These are phyloP conservation scores for Elaeagnus macrophylla DNA, from an alignment of 306 rosid genomes.

Conservation along the genomic window DNA sequence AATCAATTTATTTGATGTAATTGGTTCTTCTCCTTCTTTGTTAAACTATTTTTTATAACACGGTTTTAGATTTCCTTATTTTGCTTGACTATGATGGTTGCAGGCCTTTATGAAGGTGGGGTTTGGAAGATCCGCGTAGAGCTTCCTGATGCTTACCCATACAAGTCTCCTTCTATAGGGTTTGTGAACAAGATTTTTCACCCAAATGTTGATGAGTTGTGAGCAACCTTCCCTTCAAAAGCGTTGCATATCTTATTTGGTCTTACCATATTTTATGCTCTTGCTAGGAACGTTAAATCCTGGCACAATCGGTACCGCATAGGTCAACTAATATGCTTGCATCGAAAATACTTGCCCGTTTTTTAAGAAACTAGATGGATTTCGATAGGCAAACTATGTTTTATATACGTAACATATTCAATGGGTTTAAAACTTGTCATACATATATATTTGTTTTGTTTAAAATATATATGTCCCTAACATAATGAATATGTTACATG, in stretches of 20 bases:
- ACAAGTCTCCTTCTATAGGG: conserved; percentile 91
- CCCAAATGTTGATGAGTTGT: conserved; percentile 97
- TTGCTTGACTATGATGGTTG: conserved; percentile 21
- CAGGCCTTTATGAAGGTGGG: conserved; percentile 95
- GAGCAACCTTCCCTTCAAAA: conserved; percentile 34
- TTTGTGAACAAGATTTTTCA: conserved; percentile 94
- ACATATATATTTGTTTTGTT: no score
- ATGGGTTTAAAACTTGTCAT: no score
- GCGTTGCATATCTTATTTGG: neutral
- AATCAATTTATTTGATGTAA: no score
- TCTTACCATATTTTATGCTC: neutral
- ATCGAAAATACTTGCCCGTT: no score
- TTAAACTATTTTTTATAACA: neutral
- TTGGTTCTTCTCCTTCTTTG: no score
- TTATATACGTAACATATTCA: no score
- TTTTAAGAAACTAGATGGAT: no score
- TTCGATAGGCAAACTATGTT: no score
- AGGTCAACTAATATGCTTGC: no score
- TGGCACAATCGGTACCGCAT: no score
- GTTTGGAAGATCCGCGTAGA: conserved; percentile 94
- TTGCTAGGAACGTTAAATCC: neutral
- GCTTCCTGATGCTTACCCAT: conserved; percentile 97
- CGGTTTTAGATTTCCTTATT: neutral
- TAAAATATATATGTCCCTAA: no score
- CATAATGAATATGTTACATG: no score